Evolutionary conservation across 108 stramenopile species (phyloP), one percentile per base, ranked within the genome.

Genomic region (Nitzschia sp.): DNA sequence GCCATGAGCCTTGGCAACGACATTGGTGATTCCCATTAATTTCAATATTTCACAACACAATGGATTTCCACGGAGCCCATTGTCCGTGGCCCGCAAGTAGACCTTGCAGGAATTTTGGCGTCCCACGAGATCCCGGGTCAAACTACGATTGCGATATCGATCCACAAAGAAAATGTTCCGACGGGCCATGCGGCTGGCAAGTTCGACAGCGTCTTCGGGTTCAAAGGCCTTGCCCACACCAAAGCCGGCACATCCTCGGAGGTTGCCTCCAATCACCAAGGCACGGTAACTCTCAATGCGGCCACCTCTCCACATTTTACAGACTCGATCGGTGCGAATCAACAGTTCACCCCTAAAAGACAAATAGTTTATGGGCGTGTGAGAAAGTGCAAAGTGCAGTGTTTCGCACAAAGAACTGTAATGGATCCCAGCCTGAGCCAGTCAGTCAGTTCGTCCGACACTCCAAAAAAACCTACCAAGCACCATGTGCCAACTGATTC

Each of bases 171-270:
- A 86, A 52, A 96, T 87, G 74, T 96, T 96, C 36, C 85, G 87
- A 34, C 80, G 77, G 63, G 88, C 89, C 72, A 82, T 79, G 31
- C 89, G 80, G 66, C 64, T 76, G 5, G 96, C 96, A 30, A 87
- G 76, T 25, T 74, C 72, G 8, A 92, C 77, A 26, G 98, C 97
- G 30, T 90, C 92, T 30, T 85, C 73, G 23, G 96, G 88, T n/a
- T 81, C 86, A 54, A 77, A 68, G 26, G 92, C 92, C 71, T 99
- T 98, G 26, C 96, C 98, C 17, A 95, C 71, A 26, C 96, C 98
- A 79, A 96, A 97, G 6, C 98, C 98, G 9, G 86, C 97, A 68
- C 93, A 92, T n/a, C 98, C 98, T 38, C 91, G 88, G 2, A 81
- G 68, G 67, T 99, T 99, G 9, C 97, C 97, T 36, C 95, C 95